Percentiles rank a stretch among this genome's conserved stretches.
Conservation (phyloP, 2,329 filamentous ascomycete species). For the Aspergillus sp. region DNA sequence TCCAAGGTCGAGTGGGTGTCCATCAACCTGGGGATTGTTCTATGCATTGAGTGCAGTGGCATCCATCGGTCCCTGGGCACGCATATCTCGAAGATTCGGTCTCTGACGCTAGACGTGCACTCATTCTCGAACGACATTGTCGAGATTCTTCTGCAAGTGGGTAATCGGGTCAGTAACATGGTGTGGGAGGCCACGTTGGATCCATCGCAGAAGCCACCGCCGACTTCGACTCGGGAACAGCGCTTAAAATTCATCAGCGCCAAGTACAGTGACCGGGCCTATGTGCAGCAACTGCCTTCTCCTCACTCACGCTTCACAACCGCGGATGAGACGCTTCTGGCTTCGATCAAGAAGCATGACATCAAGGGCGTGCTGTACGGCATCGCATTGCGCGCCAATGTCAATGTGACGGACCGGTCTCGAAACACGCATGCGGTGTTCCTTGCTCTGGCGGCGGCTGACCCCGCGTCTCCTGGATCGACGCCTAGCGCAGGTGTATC, state of each 20-base stretch:
- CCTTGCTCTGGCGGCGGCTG: constrained; percentile 82
- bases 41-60: constrained; percentile 96
- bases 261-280: constrained; percentile 83
- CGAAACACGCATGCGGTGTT: constrained; percentile 83
- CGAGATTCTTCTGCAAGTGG: constrained; percentile 81
- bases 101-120: constrained; percentile 86
- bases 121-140: constrained; percentile 97
- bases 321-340: constrained; percentile 79
- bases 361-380: constrained; percentile 89
- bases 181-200: constrained; percentile 89
- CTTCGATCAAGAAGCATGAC: constrained; percentile 92
- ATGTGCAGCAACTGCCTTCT: constrained; percentile 63
- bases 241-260: constrained; percentile 88
- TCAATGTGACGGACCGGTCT: constrained; percentile 77
- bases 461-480: constrained; percentile 66
- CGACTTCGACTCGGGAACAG: constrained; percentile 77
- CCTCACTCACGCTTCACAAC: constrained; percentile 68
- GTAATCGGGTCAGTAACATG: constrained; percentile 93
- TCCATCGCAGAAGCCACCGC: constrained; percentile 59
- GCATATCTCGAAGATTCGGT: constrained; percentile 95
- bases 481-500: constrained; percentile 20
- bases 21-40: constrained; percentile 89
- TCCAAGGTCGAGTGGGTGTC: constrained; percentile 98
- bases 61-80: constrained; percentile 94
- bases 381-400: constrained; percentile 74